Percentiles rank a stretch among this genome's conserved stretches.
Conservation (phyloP, 1,139 yeast genomes). For the Suhomyces terraborum region DNA sequence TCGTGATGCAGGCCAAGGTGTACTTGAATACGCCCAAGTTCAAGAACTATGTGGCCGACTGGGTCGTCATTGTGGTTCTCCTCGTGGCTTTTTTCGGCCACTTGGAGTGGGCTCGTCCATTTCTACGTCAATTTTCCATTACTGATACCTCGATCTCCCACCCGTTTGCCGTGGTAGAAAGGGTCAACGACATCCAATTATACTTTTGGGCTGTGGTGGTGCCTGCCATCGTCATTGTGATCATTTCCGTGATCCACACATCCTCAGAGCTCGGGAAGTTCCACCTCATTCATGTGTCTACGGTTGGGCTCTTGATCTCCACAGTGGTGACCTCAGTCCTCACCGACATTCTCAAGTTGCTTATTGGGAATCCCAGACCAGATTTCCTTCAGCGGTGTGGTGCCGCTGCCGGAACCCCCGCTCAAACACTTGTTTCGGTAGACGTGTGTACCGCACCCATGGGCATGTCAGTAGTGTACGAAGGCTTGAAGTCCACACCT, state of each 20-base stretch:
- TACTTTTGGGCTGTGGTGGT: slow-evolving; percentile 19
- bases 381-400: slow-evolving; percentile 30
- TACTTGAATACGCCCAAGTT: slow-evolving; percentile 18
- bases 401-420: slow-evolving; percentile 17
- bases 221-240: slow-evolving; percentile 19
- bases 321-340: slow-evolving; percentile 36
- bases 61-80: slow-evolving; percentile 21
- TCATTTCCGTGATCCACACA: slow-evolving; percentile 15
- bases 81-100: slow-evolving; percentile 19
- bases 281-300: slow-evolving; percentile 24
- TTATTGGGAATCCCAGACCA: slow-evolving; percentile 32
- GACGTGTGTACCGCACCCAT: slow-evolving; percentile 42
- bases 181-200: slow-evolving; percentile 24
- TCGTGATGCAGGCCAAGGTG: slow-evolving; percentile 11
- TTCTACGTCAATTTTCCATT: slow-evolving; percentile 22
- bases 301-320: slow-evolving; percentile 21
- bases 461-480: slow-evolving; percentile 56
- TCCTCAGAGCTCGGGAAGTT: slow-evolving; percentile 17
- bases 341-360: slow-evolving; percentile 27
- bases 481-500: slow-evolving; percentile 80
- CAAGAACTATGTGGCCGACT: slow-evolving; percentile 20
- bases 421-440: slow-evolving; percentile 19
- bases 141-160: slow-evolving; percentile 21
- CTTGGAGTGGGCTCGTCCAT: slow-evolving; percentile 27
- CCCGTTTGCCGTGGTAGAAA: slow-evolving; percentile 24